These are phyloP conservation scores for Brassica juncea DNA, from an alignment of 345 rosid genomes.

Conservation along the genomic window DNA sequence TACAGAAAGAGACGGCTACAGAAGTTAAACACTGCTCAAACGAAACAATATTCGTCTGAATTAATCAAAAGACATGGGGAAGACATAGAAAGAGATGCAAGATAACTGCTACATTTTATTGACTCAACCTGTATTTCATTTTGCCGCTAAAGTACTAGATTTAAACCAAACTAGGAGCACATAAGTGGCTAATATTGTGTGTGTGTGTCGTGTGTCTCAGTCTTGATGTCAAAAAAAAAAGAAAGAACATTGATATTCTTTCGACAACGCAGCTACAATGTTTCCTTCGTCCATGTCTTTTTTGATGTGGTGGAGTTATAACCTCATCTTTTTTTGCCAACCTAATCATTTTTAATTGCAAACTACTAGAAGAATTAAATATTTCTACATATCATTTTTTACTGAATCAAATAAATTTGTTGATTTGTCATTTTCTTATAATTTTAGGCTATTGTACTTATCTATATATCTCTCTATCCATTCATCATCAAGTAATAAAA, in stretches of 20 bases:
- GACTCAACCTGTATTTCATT: background rate
- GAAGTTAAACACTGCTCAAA: background rate
- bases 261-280: background rate
- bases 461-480: no score
- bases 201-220: background rate
- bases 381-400: no score
- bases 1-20: slow-evolving; percentile 31
- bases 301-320: background rate
- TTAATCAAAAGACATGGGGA: background rate
- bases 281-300: background rate
- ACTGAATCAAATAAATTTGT: no score
- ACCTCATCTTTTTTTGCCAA: background rate
- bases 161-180: background rate
- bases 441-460: no score
- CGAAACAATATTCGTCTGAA: background rate
- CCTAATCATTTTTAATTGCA: background rate
- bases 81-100: background rate
- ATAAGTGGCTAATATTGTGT: background rate
- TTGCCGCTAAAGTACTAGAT: background rate
- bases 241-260: background rate
- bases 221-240: background rate
- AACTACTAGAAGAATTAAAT: background rate
- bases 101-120: background rate
- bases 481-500: no score
- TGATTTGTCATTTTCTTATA: no score